These are phyloP conservation scores for Eucalyptus regnans DNA, from an alignment of 345 rosid species.

Conservation along the genomic window DNA sequence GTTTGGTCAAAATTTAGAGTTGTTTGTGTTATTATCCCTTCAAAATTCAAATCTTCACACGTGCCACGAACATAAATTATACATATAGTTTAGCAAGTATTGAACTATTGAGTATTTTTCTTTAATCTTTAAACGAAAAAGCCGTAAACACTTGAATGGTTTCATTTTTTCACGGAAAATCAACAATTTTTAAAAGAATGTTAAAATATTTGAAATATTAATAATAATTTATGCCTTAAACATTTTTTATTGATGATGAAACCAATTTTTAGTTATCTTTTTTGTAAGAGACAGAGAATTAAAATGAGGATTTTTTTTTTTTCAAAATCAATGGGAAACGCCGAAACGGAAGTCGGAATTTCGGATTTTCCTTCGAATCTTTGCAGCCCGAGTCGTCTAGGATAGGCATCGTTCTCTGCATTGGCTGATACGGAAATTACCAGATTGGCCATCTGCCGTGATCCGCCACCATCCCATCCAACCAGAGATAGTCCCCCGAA, in stretches of 20 bases:
- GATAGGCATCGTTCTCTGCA: neutral
- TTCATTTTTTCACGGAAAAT: too few species aligned
- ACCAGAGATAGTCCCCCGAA: too few species aligned
- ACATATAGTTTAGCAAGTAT: neutral
- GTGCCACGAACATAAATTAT: too few species aligned
- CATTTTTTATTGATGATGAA: too few species aligned
- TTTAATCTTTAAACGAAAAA: too few species aligned
- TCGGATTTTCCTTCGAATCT: neutral
- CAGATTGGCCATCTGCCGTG: accelerated
- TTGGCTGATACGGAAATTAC: neutral
- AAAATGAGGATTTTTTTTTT: too few species aligned
- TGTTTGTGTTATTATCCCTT: accelerated
- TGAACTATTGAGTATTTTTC: too few species aligned
- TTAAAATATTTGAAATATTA: too few species aligned
- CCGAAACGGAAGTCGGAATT: neutral
- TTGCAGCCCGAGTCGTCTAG: accelerated
- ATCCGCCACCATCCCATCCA: neutral
- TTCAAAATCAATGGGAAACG: accelerated
- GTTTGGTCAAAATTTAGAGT: too few species aligned
- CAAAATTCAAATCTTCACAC: too few species aligned
- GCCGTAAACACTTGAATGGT: neutral
- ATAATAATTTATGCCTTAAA: too few species aligned
- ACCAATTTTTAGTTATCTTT: accelerated
- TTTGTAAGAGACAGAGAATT: too few species aligned
- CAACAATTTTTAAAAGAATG: neutral